These are phyloP conservation scores for Silene latifolia DNA, from an alignment of 148 eudicot species.

Conservation along the genomic window DNA sequence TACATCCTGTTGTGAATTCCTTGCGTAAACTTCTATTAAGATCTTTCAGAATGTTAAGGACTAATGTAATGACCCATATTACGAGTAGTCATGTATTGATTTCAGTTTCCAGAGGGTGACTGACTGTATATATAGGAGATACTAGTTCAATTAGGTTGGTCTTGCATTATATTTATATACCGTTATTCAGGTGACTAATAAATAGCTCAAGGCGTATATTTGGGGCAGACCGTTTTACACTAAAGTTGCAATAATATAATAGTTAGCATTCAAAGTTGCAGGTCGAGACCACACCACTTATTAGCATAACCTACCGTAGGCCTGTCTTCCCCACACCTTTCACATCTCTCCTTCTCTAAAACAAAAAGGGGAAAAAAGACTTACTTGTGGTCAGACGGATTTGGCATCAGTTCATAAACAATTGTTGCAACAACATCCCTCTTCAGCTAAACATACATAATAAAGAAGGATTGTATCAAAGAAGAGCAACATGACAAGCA, in stretches of 20 bases:
- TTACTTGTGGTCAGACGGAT: conserved; percentile 99
- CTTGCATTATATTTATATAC: background rate
- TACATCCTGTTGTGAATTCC: too few species aligned
- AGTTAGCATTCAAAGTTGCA: too few species aligned
- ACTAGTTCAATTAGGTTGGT: background rate
- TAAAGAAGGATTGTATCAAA: conserved; percentile 8
- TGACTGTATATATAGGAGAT: too few species aligned
- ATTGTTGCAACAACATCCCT: conserved; percentile 93
- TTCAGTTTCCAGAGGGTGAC: too few species aligned
- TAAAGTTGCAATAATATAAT: too few species aligned
- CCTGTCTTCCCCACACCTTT: background rate
- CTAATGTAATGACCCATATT: too few species aligned
- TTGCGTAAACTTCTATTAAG: too few species aligned
- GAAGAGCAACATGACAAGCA: background rate
- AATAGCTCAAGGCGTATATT: too few species aligned
- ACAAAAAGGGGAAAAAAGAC: conserved; percentile 27
- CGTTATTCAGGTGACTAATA: too few species aligned
- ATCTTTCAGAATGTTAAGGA: too few species aligned
- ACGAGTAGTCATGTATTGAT: too few species aligned
- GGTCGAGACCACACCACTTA: background rate
- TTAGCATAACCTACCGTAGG: background rate
- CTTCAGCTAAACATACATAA: conserved; percentile 58
- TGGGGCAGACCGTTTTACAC: too few species aligned
- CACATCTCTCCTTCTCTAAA: background rate
- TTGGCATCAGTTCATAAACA: conserved; percentile 91